Evolutionary conservation across 768 basidiomycete genomes (phyloP), one percentile per base, ranked within the genome.

Genomic region (Ramaria sp.): DNA sequence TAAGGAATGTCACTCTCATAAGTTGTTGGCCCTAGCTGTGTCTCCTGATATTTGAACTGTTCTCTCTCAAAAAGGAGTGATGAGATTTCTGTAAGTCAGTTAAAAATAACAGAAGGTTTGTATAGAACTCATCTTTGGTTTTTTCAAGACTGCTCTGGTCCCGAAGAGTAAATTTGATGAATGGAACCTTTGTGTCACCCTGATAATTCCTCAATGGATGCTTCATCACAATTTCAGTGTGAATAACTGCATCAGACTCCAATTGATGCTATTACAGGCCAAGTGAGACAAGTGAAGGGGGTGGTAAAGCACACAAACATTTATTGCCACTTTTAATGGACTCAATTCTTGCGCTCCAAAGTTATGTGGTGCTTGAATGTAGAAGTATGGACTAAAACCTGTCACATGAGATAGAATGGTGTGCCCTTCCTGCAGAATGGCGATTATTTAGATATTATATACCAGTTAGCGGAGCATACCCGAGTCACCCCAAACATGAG

Each of bases 1-100:
- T 75, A 77, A 0, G 72, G 68, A 51, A 77, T 75, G 61, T 77
- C 76, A 62, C 72, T 74, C 63, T 77, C 75, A 57, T 70, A 77
- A 2, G 75, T 75, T 61, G 73, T 64, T 22, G 72, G 59, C 33
- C 70, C 65, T 0, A 67, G 64, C 17, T 63, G 62, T n/a, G 62
- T 59, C 58, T 68, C 70, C 42, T 69, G 65, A 62, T 67, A 76
- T 38, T 66, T 64, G 55, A 74, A 63, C 64, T 76, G 73, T 17
- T 71, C 74, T 33, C 73, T 59, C 56, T 77, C 75, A 61, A 74
- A 74, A 51, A 69, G 63, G n/a, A 69, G 66, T 70, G 47, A 54
- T 5, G 33, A 34, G 33, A 15, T 24, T 33, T n/a, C 37, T 31
- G 60, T n/a, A 54, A 7, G 11, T 34, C 54, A 27, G 22, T 27